Percentiles rank a stretch among this genome's conserved stretches.
These are phyloP conservation scores for Periconia sp. DNA, from an alignment of 2,329 filamentous ascomycete species.

Conservation along the genomic window DNA sequence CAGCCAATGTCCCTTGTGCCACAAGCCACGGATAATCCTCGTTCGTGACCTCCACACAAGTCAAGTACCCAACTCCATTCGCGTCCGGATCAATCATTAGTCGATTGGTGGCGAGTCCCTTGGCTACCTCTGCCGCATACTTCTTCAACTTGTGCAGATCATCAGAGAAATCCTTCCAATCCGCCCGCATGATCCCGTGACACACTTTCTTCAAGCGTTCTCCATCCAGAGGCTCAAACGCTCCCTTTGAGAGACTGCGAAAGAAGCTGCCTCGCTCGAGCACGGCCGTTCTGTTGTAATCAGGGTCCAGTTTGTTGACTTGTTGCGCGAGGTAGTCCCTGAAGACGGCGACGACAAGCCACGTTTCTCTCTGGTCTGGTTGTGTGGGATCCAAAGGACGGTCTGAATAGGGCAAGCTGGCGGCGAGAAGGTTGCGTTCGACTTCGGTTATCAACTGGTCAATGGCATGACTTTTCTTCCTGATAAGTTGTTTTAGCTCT, in stretches of 20 bases:
- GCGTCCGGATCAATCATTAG: constrained; percentile 32
- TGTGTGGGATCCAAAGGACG: constrained; percentile 5
- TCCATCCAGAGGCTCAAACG: constrained; percentile 27
- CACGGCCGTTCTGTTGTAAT: not conserved
- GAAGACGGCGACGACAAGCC: constrained; percentile 34
- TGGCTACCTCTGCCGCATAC: constrained; percentile 19
- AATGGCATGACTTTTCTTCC: constrained; percentile 16
- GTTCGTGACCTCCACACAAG: constrained; percentile 30
- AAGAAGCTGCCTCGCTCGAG: constrained; percentile 27
- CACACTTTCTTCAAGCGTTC: constrained; percentile 23
- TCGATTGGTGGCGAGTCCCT: constrained; percentile 18
- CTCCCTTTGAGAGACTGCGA: constrained; percentile 27
- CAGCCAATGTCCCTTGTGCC: not conserved
- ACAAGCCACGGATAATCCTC: constrained; percentile 33
- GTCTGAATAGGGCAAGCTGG: constrained; percentile 14
- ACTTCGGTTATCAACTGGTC: constrained; percentile 10
- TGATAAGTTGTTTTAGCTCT: constrained; percentile 15
- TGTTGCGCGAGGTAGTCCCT: constrained; percentile 28
- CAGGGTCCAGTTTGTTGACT: constrained; percentile 15
- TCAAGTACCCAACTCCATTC: constrained; percentile 36
- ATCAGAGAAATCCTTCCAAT: constrained; percentile 19
- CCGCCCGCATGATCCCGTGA: constrained; percentile 13
- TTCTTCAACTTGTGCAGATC: constrained; percentile 30
- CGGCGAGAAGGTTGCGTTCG: constrained; percentile 28
- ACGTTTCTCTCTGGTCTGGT: constrained; percentile 18